phyloP scores from a whole-genome alignment of 2,329 filamentous ascomycete genomes.

The Colletotrichum chrysophilum region DNA sequence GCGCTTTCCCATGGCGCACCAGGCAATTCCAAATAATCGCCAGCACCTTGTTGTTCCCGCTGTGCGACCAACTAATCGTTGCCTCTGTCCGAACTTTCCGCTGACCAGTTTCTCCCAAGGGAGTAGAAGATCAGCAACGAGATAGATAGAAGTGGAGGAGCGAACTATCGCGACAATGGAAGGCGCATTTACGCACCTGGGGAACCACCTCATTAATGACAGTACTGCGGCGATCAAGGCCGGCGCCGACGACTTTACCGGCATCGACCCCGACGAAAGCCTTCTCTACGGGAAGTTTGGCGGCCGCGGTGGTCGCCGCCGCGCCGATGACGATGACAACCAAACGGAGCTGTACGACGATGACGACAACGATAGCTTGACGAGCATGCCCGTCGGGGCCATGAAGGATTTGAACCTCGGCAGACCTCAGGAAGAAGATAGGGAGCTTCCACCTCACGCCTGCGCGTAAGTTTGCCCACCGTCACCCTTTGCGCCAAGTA shows the following conservation, averaged over 20 bases:
- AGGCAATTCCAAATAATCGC: neutral
- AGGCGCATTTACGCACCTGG: slow-evolving; percentile 86
- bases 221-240: slow-evolving; percentile 88
- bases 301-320: slow-evolving; percentile 66
- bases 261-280: slow-evolving; percentile 79
- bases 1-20: neutral
- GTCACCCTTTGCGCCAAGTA: neutral
- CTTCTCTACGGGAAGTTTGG: slow-evolving; percentile 76
- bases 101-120: neutral
- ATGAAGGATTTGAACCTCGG: slow-evolving; percentile 67
- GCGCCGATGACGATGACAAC: slow-evolving; percentile 88
- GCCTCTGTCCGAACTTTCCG: neutral
- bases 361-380: slow-evolving; percentile 78
- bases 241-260: slow-evolving; percentile 75
- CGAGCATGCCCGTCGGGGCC: slow-evolving; percentile 81
- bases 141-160: slow-evolving; percentile 1
- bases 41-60: neutral
- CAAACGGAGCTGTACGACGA: slow-evolving; percentile 84
- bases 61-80: neutral
- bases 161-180: slow-evolving; percentile 64
- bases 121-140: slow-evolving; percentile 1
- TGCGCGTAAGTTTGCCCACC: slow-evolving; percentile 76
- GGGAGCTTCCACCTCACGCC: slow-evolving; percentile 90
- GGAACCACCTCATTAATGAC: slow-evolving; percentile 85
- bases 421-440: slow-evolving; percentile 73